Percentiles rank a stretch among this genome's conserved stretches.
These are phyloP conservation scores for Candida qinlingensis DNA, from an alignment of 805 yeast genomes.

Conservation along the genomic window DNA sequence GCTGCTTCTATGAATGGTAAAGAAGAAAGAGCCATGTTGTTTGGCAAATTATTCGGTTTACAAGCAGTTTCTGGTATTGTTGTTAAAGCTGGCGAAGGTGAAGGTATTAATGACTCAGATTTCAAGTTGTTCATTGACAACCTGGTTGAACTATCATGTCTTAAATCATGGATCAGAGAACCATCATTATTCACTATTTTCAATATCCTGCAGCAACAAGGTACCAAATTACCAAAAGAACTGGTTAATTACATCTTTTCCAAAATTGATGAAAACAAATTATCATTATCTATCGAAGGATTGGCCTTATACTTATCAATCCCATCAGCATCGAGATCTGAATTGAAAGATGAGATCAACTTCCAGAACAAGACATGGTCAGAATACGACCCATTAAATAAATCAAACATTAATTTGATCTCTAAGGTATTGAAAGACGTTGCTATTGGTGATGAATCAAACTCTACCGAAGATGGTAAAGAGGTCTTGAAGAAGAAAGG, in stretches of 20 bases:
- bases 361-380: slow-evolving; percentile 48
- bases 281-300: slow-evolving; percentile 74
- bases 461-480: slow-evolving; percentile 11
- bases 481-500: slow-evolving; percentile 46
- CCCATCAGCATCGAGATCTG: slow-evolving; percentile 26
- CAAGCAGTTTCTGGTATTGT: slow-evolving; percentile 58
- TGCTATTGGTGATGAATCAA: slow-evolving; percentile 29
- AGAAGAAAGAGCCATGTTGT: slow-evolving; percentile 71
- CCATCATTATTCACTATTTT: slow-evolving; percentile 68
- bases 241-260: slow-evolving; percentile 31
- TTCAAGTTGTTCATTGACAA: slow-evolving; percentile 37
- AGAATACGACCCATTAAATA: slow-evolving; percentile 64
- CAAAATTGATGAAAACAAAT: slow-evolving; percentile 43
- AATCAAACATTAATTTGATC: slow-evolving; percentile 57
- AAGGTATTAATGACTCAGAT: slow-evolving; percentile 21
- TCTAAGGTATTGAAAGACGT: slow-evolving; percentile 62
- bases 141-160: slow-evolving; percentile 50
- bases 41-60: slow-evolving; percentile 82
- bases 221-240: slow-evolving; percentile 18
- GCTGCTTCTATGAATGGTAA: slow-evolving; percentile 59
- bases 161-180: slow-evolving; percentile 84
- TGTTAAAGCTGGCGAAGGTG: slow-evolving; percentile 2
- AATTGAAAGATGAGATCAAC: slow-evolving; percentile 1
- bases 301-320: slow-evolving; percentile 62
- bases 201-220: slow-evolving; percentile 37